Evolutionary conservation across 345 rosid species (phyloP), one percentile per base, ranked within the genome.

Genomic region (Moringa oleifera): DNA sequence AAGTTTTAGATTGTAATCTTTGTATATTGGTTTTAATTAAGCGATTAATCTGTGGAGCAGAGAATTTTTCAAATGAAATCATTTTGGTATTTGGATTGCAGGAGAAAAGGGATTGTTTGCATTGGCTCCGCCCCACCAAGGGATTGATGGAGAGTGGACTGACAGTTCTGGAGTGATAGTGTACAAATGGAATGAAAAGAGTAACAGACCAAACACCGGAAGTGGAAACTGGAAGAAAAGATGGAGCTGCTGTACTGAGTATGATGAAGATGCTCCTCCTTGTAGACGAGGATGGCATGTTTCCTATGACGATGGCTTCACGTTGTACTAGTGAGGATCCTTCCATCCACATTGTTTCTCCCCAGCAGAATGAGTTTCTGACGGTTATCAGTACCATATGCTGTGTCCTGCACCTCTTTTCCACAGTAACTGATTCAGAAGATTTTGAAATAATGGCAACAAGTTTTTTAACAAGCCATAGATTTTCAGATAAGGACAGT

Each of bases 131-230:
- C 88, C 85, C 11, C 88, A 85, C 68, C 88, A 82, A 49, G 88
- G 90, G 63, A 74, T 85, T 20, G 90, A 82, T 52, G 85, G 85
- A 1, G 88, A 77, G 66, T 80, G 88, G 90, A 78, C 59, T 6
- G 84, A 85, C 60, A 36, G 66, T 0, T 82, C 84, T 5, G 87
- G 85, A n/a, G 83, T 82, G 15, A 80, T 80, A 2, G 90, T 80
- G 19, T 80, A 82, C 58, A 77, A 72, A 66, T 80, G 85, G 91
- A 82, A 82, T 53, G 84, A 85, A 12, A 72, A 69, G 75, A 46
- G 56, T 0, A 60, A 79, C 0, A 71, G 85, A 60, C 88, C 82
- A 8, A 77, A 82, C 61, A 80, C 84, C 1, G 85, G 80, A 49
- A 72, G 73, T 19, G 52, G 57, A 23, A 81, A 77, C 47, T 84